These are phyloP conservation scores for Pythium coloratum DNA, from an alignment of 352 stramenopile species.

Conservation along the genomic window DNA sequence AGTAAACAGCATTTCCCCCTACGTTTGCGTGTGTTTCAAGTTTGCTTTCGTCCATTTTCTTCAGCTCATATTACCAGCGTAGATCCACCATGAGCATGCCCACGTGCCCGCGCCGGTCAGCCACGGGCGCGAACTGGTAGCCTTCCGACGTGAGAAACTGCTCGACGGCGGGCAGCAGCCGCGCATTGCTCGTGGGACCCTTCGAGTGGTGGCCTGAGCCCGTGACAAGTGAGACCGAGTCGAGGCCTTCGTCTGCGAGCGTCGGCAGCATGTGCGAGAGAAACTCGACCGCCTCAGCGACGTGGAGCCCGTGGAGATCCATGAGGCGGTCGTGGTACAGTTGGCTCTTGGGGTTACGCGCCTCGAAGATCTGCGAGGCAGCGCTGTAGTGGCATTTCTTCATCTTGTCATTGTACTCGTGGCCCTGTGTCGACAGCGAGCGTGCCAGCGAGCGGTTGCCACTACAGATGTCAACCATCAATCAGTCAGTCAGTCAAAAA, in stretches of 20 bases:
- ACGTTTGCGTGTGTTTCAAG: neutral
- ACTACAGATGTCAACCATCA: constrained; percentile 33
- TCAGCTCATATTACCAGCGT: constrained; percentile 44
- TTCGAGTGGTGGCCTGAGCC: constrained; percentile 85
- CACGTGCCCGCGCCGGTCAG: constrained; percentile 72
- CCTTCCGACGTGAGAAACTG: constrained; percentile 75
- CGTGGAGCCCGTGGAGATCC: constrained; percentile 83
- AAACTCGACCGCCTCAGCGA: constrained; percentile 78
- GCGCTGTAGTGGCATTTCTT: constrained; percentile 79
- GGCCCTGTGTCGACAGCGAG: constrained; percentile 70
- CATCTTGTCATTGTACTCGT: constrained; percentile 85
- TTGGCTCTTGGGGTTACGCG: constrained; percentile 72
- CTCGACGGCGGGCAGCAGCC: constrained; percentile 74
- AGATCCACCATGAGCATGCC: constrained; percentile 86
- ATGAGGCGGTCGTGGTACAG: constrained; percentile 78
- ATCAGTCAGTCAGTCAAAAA: neutral
- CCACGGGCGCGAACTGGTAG: constrained; percentile 71
- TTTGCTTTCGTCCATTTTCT: constrained; percentile 14
- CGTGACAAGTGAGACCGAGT: constrained; percentile 79
- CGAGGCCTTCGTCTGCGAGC: constrained; percentile 66
- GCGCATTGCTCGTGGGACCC: constrained; percentile 57
- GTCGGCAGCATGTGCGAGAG: constrained; percentile 71
- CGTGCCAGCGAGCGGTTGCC: constrained; percentile 75
- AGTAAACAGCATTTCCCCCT: neutral
- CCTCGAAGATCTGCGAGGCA: constrained; percentile 76